A percentile compares a stretch with the other conserved stretches of the same genome.
Evolutionary conservation across 2,329 filamentous ascomycete species (phyloP).

Genomic region (Neofusicoccum umdonicola): DNA sequence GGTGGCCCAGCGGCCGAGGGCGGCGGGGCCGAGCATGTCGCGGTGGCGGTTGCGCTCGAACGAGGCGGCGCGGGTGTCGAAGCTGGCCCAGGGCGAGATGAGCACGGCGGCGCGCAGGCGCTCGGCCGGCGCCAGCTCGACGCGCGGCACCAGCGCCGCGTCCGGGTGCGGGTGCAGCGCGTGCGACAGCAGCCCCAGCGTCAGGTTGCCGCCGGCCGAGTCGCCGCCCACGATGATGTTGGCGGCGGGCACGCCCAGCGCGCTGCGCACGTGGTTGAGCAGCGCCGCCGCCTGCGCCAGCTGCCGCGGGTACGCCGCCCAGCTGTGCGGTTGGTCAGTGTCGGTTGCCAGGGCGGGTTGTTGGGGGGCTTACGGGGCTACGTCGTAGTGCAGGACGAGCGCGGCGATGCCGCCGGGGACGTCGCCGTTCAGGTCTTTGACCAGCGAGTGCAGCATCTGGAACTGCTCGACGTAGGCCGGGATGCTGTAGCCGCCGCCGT

Average conservation of each 20-base stretch:
- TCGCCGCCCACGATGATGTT: too few species aligned
- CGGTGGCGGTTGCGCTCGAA: neutral
- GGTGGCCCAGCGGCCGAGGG: neutral
- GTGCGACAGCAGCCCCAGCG: slow-evolving; percentile 26
- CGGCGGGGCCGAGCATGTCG: neutral
- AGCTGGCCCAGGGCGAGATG: slow-evolving; percentile 1
- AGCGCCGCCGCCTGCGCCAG: slow-evolving; percentile 23
- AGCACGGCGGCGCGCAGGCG: neutral
- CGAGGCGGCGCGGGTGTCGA: neutral
- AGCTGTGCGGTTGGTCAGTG: neutral
- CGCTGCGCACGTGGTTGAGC: slow-evolving; percentile 25
- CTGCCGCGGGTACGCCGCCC: slow-evolving; percentile 25
- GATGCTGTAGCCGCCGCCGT: slow-evolving; percentile 14
- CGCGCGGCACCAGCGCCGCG: slow-evolving; percentile 11
- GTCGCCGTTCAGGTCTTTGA: neutral
- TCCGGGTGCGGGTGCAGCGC: slow-evolving; percentile 26
- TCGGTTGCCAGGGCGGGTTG: too few species aligned
- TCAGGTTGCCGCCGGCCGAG: slow-evolving; percentile 19
- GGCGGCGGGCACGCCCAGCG: slow-evolving; percentile 12
- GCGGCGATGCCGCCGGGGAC: slow-evolving; percentile 15
- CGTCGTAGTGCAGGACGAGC: slow-evolving; percentile 26
- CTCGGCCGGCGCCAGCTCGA: neutral
- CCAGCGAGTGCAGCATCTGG: neutral
- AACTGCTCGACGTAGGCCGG: slow-evolving; percentile 1
- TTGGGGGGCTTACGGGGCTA: slow-evolving; percentile 20